phyloP scores from a whole-genome alignment of 2,329 filamentous ascomycete genomes.

The Coniochaeta sp. region DNA sequence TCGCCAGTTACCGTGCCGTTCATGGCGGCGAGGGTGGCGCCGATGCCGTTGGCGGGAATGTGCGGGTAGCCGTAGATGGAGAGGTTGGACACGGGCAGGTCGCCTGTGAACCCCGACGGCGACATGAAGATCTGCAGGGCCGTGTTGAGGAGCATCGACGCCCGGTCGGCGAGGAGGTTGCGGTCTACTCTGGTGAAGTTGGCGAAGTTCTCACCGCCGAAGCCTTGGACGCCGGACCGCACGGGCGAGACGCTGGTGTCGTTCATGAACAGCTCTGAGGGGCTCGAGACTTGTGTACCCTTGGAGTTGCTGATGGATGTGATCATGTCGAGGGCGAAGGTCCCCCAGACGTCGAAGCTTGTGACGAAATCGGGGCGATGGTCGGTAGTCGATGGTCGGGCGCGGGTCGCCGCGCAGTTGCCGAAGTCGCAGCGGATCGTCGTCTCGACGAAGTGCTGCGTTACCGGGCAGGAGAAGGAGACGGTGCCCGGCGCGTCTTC shows the following conservation, averaged over 20 bases:
- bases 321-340: constrained; percentile 1
- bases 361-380: not conserved
- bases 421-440: not conserved
- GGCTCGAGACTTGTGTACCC: not conserved
- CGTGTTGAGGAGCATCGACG: constrained; percentile 3
- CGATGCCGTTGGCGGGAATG: constrained; percentile 1
- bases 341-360: not conserved
- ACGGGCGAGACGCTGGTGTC: not conserved
- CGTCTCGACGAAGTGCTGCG: constrained; percentile 2
- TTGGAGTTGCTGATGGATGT: not conserved
- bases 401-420: not conserved
- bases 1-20: not conserved
- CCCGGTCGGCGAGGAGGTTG: not conserved
- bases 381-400: not conserved
- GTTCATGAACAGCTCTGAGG: constrained; percentile 3
- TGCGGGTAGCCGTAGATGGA: constrained; percentile 1
- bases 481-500: not conserved
- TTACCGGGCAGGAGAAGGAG: not conserved
- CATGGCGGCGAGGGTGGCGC: not conserved
- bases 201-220: not conserved
- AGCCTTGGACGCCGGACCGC: not conserved
- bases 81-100: not conserved
- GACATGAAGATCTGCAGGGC: constrained; percentile 4
- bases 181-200: not conserved
- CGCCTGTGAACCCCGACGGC: not conserved